Percentiles rank a stretch among this genome's conserved stretches.
These are phyloP conservation scores for Yamadazyma trypodendri DNA, from an alignment of 1,139 yeast species.

Conservation along the genomic window DNA sequence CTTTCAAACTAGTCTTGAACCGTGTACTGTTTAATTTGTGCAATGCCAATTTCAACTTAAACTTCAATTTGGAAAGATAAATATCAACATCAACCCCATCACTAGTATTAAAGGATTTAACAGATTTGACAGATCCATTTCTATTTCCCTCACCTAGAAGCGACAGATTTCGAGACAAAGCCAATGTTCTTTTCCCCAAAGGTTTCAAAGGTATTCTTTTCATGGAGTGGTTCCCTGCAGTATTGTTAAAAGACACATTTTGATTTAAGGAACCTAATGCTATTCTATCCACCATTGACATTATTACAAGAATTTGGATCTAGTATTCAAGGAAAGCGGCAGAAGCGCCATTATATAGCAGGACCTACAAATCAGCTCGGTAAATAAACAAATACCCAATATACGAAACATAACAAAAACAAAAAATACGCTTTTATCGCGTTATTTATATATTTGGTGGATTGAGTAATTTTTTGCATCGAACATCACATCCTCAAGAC, in stretches of 20 bases:
- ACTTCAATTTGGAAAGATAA: slow-evolving; percentile 60
- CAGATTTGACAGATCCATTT: not conserved
- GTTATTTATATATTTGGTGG: slow-evolving; percentile 5
- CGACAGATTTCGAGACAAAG: not conserved
- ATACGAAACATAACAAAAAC: slow-evolving; percentile 6
- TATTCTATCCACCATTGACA: slow-evolving; percentile 13
- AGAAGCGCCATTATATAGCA: not conserved
- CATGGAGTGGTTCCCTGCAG: not conserved
- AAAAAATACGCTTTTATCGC: slow-evolving; percentile 5
- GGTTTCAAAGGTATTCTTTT: slow-evolving; percentile 7
- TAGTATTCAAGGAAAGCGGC: not conserved
- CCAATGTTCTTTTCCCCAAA: not conserved
- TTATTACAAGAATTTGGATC: not conserved
- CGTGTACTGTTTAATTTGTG: slow-evolving; percentile 54
- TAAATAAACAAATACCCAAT: slow-evolving; percentile 5
- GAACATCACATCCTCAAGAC: too few relatives aligned
- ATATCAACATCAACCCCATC: slow-evolving; percentile 10
- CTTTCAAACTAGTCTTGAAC: slow-evolving; percentile 2
- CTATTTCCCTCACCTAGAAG: not conserved
- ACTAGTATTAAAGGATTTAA: not conserved
- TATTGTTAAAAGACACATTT: slow-evolving; percentile 4
- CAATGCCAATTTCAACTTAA: slow-evolving; percentile 74
- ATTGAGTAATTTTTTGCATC: slow-evolving; percentile 2
- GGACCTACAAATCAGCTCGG: not conserved
- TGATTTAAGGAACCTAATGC: slow-evolving; percentile 14